Evolutionary conservation across 1,284 basidiomycete genomes (phyloP).

Genomic region (Uromyces viciae-fabae): DNA sequence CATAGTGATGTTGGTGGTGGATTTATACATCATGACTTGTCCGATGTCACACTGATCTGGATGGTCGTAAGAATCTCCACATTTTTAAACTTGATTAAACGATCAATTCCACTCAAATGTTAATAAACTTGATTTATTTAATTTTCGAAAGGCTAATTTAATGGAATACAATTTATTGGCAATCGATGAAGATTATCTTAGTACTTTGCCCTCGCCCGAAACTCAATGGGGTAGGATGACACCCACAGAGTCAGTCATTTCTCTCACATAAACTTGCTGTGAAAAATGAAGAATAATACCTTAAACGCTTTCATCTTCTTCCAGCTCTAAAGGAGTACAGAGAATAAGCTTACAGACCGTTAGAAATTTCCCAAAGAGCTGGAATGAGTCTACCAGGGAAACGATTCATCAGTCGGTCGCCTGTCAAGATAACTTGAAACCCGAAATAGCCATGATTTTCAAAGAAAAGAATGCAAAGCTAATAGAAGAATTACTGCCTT

Average conservation of each 20-base stretch:
- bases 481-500: slow-evolving; percentile 24
- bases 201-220: slow-evolving; percentile 12
- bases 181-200: slow-evolving; percentile 30
- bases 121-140: neutral
- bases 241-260: slow-evolving; percentile 31
- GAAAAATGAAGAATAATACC: neutral
- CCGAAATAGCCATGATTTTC: slow-evolving; percentile 20
- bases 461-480: neutral
- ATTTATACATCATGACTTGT: slow-evolving; percentile 50
- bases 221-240: slow-evolving; percentile 24
- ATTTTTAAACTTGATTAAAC: neutral
- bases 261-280: neutral
- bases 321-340: slow-evolving; percentile 28
- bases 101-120: neutral
- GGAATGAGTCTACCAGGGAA: slow-evolving; percentile 22
- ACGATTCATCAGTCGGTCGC: slow-evolving; percentile 39
- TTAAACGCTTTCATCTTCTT: neutral
- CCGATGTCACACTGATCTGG: slow-evolving; percentile 52
- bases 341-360: slow-evolving; percentile 23
- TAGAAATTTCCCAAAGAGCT: slow-evolving; percentile 4
- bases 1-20: slow-evolving; percentile 53
- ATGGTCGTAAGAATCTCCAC: slow-evolving; percentile 49
- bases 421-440: slow-evolving; percentile 6
- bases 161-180: slow-evolving; percentile 30
- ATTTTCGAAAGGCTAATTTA: slow-evolving; percentile 31